phyloP scores from a whole-genome alignment of 2,329 filamentous ascomycete genomes.

The Aaosphaeria pasadenensis region DNA sequence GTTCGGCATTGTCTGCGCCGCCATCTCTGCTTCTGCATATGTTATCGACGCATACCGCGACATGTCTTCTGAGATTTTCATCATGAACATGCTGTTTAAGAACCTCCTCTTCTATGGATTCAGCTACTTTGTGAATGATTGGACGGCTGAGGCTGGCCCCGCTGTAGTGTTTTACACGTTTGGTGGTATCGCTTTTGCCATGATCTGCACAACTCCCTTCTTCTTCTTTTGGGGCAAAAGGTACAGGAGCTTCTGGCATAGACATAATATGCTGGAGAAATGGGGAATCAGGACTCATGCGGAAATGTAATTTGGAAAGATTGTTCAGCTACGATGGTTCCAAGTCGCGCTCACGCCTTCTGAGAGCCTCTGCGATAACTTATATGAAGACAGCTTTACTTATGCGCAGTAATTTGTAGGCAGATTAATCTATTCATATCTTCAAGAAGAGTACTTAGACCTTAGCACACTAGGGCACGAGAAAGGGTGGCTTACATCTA shows the following conservation, averaged over 20 bases:
- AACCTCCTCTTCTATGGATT: slow-evolving; percentile 46
- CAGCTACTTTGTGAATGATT: slow-evolving; percentile 44
- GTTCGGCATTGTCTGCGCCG: slow-evolving; percentile 31
- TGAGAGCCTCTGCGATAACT: too few relatives aligned
- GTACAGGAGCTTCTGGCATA: slow-evolving; percentile 33
- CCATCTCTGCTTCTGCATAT: slow-evolving; percentile 34
- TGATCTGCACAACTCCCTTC: slow-evolving; percentile 26
- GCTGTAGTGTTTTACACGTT: slow-evolving; percentile 39
- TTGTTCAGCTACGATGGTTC: too few relatives aligned
- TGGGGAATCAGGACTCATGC: slow-evolving; percentile 32
- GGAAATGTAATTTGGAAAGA: slow-evolving; percentile 14
- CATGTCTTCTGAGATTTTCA: slow-evolving; percentile 44
- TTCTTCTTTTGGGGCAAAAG: slow-evolving; percentile 35
- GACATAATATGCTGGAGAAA: slow-evolving; percentile 31
- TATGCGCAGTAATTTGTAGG: too few relatives aligned
- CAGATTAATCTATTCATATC: too few relatives aligned
- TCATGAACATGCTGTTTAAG: slow-evolving; percentile 44
- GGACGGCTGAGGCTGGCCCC: slow-evolving; percentile 35
- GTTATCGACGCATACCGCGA: slow-evolving; percentile 40
- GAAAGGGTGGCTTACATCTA: too few relatives aligned
- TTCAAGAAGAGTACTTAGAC: too few relatives aligned
- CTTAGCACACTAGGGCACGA: too few relatives aligned
- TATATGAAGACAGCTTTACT: too few relatives aligned
- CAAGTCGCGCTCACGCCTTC: too few relatives aligned
- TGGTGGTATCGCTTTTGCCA: slow-evolving; percentile 23